These are phyloP conservation scores for Corynascus novoguineensis DNA, from an alignment of 495 filamentous ascomycete genomes.

Conservation along the genomic window DNA sequence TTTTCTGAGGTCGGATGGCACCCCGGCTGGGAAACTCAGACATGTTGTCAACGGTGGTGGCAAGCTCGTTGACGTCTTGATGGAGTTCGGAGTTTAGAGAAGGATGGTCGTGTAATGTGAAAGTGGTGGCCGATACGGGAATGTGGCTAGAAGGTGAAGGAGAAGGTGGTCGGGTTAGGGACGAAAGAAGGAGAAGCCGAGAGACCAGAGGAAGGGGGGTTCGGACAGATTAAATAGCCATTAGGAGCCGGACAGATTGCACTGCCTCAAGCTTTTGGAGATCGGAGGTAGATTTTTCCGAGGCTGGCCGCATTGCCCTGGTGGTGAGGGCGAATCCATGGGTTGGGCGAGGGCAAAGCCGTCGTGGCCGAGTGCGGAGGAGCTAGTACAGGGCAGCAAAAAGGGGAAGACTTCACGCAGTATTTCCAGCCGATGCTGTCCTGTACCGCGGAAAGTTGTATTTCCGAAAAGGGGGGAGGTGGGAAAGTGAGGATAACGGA, in stretches of 20 bases:
- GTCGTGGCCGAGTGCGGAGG: not conserved
- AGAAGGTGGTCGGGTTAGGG: not conserved
- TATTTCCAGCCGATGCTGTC: too few relatives aligned
- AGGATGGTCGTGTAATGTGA: not conserved
- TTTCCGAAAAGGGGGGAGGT: too few relatives aligned
- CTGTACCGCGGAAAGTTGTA: too few relatives aligned
- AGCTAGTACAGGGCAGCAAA: conserved; percentile 5
- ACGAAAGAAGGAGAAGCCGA: conserved; percentile 4
- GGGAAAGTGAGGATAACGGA: too few relatives aligned
- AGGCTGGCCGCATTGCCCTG: not conserved
- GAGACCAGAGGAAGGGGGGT: conserved; percentile 2
- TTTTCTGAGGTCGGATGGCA: not conserved
- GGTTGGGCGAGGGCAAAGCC: not conserved
- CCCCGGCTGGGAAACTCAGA: not conserved
- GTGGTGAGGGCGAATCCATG: not conserved
- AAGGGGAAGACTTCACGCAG: conserved; percentile 1
- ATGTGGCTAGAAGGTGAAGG: not conserved
- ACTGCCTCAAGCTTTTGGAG: conserved; percentile 2
- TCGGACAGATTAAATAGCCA: not conserved
- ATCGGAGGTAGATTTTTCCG: conserved; percentile 4
- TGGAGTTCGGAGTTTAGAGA: not conserved
- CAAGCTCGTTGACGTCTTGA: conserved; percentile 2
- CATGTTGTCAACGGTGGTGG: not conserved
- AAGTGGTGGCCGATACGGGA: conserved; percentile 1
- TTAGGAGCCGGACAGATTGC: not conserved